Evolutionary conservation across 148 eudicot species (phyloP).

Genomic region (Camellia japonica): DNA sequence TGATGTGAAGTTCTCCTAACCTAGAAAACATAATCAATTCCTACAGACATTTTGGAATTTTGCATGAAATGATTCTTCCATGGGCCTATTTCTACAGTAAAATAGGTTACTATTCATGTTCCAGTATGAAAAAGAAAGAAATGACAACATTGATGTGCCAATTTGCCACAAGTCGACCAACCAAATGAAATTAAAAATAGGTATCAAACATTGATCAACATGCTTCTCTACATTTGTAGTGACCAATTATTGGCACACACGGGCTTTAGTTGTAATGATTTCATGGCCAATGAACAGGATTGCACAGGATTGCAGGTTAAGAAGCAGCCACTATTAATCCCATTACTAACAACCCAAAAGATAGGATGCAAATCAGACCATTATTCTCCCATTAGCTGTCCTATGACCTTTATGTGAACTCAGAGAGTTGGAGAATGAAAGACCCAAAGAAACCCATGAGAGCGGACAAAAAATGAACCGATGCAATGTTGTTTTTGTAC

Average conservation of each 20-base stretch:
- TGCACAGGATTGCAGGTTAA: background rate
- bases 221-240: no score
- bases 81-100: background rate
- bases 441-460: background rate
- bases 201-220: background rate
- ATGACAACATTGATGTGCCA: background rate
- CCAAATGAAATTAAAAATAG: background rate
- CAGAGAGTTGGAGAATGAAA: background rate
- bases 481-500: background rate
- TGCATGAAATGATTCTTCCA: background rate
- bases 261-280: background rate
- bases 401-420: slow-evolving; percentile 1
- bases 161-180: background rate
- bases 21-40: background rate
- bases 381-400: background rate
- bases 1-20: background rate
- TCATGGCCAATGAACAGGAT: background rate
- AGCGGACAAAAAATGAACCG: background rate
- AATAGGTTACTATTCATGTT: background rate
- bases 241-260: no score
- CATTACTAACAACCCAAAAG: background rate
- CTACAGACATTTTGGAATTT: background rate
- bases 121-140: background rate
- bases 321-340: background rate
- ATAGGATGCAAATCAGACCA: slow-evolving; percentile 1